These are phyloP conservation scores for Calocera viscosa DNA, from an alignment of 768 basidiomycete genomes.

Conservation along the genomic window DNA sequence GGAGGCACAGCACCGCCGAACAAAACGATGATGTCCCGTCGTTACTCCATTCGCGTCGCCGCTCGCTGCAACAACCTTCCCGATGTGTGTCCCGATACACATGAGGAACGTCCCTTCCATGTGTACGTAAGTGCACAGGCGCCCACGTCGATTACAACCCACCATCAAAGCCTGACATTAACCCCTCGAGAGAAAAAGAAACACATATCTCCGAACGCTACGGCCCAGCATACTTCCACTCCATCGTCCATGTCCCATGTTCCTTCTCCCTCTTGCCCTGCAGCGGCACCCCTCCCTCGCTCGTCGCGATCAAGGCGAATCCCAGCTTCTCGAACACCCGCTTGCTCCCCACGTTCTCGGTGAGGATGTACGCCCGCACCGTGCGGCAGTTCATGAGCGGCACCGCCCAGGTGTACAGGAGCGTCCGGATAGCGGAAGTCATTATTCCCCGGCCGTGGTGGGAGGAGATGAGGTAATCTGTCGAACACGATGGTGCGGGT, in stretches of 20 bases:
- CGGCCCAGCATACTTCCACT: slow-evolving; percentile 21
- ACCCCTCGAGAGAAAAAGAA: too few relatives aligned
- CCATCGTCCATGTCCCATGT: slow-evolving; percentile 18
- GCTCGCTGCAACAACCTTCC: too few relatives aligned
- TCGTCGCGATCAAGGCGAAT: slow-evolving; percentile 33
- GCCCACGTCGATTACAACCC: too few relatives aligned
- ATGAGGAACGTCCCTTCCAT: too few relatives aligned
- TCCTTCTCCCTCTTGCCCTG: slow-evolving; percentile 26
- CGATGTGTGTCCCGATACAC: too few relatives aligned
- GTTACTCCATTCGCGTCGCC: too few relatives aligned
- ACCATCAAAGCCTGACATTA: too few relatives aligned
- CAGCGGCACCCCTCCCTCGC: slow-evolving; percentile 31
- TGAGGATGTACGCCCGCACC: slow-evolving; percentile 36
- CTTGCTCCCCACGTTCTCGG: slow-evolving; percentile 47
- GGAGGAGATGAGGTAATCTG: slow-evolving; percentile 49
- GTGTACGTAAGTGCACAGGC: too few relatives aligned
- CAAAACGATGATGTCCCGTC: too few relatives aligned
- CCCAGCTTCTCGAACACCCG: slow-evolving; percentile 59
- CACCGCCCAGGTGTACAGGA: slow-evolving; percentile 49
- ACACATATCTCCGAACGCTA: too few relatives aligned
- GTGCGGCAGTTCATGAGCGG: slow-evolving; percentile 48
- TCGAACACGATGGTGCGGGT: background rate
- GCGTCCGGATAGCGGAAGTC: slow-evolving; percentile 45
- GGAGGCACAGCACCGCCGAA: too few relatives aligned
- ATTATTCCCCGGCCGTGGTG: slow-evolving; percentile 62